Conservation (phyloP, 306 rosid genomes). For the Potentilla sterilis region DNA sequence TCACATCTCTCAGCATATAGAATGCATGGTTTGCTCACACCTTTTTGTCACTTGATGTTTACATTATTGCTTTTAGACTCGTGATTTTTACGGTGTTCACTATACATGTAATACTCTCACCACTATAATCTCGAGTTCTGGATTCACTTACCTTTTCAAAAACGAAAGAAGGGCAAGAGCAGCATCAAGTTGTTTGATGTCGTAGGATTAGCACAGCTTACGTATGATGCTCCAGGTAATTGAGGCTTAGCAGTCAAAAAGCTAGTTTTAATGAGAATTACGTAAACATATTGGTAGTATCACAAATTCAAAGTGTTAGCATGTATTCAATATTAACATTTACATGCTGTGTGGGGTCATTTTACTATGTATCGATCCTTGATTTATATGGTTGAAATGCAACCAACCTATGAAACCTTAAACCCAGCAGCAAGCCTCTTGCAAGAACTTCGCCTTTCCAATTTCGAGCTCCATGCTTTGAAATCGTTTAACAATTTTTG, state of each 20-base stretch:
- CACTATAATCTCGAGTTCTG: too few relatives aligned
- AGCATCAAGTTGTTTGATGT: too few relatives aligned
- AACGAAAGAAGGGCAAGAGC: too few relatives aligned
- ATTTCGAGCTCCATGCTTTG: constrained; percentile 15
- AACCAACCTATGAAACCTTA: constrained; percentile 15
- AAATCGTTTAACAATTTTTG: constrained; percentile 19
- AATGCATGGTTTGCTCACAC: too few relatives aligned
- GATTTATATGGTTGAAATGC: constrained; percentile 18
- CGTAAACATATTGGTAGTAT: background rate
- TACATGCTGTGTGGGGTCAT: constrained; percentile 37
- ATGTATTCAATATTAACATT: constrained; percentile 38
- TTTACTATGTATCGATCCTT: constrained; percentile 9
- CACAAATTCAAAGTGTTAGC: constrained; percentile 44
- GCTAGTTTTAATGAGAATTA: background rate
- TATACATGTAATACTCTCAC: too few relatives aligned
- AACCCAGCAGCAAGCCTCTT: background rate
- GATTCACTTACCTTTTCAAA: too few relatives aligned
- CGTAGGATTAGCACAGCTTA: background rate
- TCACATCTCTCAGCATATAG: too few relatives aligned
- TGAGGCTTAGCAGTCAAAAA: background rate
- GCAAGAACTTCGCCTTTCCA: background rate
- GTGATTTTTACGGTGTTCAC: too few relatives aligned
- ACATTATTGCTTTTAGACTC: too few relatives aligned
- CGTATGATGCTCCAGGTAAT: background rate
- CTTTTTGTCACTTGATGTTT: too few relatives aligned